Base-by-base conservation (phyloP, 2,329 filamentous ascomycete species). In the Pseudogymnoascus sp. region DNA sequence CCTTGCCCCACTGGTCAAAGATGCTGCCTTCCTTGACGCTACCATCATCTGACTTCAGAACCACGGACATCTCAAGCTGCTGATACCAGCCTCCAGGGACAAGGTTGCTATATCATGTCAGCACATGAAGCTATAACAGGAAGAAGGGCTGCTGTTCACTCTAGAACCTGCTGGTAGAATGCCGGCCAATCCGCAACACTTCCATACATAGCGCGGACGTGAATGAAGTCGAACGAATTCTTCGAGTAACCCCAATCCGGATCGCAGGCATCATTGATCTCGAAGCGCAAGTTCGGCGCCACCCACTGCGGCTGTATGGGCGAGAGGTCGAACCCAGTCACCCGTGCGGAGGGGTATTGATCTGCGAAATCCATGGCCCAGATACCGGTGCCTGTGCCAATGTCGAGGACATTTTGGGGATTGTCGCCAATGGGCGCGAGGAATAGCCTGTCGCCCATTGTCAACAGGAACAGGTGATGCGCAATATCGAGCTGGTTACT, bases 251-350 rank as follows among this genome's bases (percentile, higher is more conserved):
- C 74, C 76, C 77, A 78, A 28, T 69, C 65, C 14, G 69, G 66
- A 37, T 75, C 71, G 21, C 80, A 76, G 34, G 81, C 82, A 69
- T 89, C 86, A 69, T 89, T 86, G 60, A 89, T 80, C 59, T 86
- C 79, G 68, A 88, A 89, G 62, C 81, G 79, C 66, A 84, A 82
- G 68, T 89, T 89, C 49, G 79, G 77, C 0, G 85, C 84, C 5
- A 86, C 80, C 72, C 79, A 79, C 14, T 75, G 76, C 7, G 74
- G 72, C 56, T 75, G 73, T 31, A 73, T 74, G 31, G 71, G 71
- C 12, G 72, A 74, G 25, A 75, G 68, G 46, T 76, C 74, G 46
- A 68, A 71, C 25, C 72, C 72, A 16, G 71, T 64, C 6, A 75
- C 70, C 25, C 67, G 42, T 8, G 72, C 69, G 7, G 69, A 60